These are phyloP conservation scores for Colletotrichum chlorophyti DNA, from an alignment of 2,329 filamentous ascomycete genomes.

Conservation along the genomic window DNA sequence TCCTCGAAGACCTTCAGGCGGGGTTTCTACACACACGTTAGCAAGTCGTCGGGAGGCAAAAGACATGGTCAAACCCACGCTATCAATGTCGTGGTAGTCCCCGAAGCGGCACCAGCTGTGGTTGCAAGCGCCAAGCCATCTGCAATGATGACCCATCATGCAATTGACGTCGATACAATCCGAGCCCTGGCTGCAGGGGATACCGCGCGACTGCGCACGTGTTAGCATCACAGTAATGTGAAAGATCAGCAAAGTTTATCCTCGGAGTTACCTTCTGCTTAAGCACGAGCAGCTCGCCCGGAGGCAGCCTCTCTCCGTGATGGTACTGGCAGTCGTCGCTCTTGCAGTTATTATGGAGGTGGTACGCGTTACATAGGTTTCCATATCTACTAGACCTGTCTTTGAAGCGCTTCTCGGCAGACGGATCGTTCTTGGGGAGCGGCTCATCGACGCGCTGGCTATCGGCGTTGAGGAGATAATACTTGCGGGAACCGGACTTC, in stretches of 20 bases:
- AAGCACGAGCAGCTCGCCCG: slow-evolving; percentile 29
- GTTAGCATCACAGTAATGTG: too few relatives aligned
- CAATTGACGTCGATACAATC: slow-evolving; percentile 31
- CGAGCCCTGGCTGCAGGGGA: slow-evolving; percentile 25
- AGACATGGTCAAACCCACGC: slow-evolving; percentile 18
- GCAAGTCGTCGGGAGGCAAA: neutral
- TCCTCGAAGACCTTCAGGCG: slow-evolving; percentile 24
- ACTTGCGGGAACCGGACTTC: slow-evolving; percentile 30
- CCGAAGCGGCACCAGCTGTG: slow-evolving; percentile 30
- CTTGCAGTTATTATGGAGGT: slow-evolving; percentile 31
- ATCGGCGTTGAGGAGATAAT: slow-evolving; percentile 37
- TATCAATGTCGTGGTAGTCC: slow-evolving; percentile 31
- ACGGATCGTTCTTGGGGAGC: slow-evolving; percentile 32
- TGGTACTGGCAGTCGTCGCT: slow-evolving; percentile 30
- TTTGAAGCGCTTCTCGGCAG: slow-evolving; percentile 30
- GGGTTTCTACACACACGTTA: neutral
- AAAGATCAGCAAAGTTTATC: too few relatives aligned
- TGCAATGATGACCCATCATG: slow-evolving; percentile 32
- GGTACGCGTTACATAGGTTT: slow-evolving; percentile 33
- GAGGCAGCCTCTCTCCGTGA: slow-evolving; percentile 30
- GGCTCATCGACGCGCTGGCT: slow-evolving; percentile 40
- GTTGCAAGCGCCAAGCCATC: slow-evolving; percentile 30
- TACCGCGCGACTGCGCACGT: slow-evolving; percentile 19
- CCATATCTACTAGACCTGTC: slow-evolving; percentile 27
- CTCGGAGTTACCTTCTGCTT: slow-evolving; percentile 28